Conservation (phyloP, 768 basidiomycete genomes). For the Tylopilus sp. region DNA sequence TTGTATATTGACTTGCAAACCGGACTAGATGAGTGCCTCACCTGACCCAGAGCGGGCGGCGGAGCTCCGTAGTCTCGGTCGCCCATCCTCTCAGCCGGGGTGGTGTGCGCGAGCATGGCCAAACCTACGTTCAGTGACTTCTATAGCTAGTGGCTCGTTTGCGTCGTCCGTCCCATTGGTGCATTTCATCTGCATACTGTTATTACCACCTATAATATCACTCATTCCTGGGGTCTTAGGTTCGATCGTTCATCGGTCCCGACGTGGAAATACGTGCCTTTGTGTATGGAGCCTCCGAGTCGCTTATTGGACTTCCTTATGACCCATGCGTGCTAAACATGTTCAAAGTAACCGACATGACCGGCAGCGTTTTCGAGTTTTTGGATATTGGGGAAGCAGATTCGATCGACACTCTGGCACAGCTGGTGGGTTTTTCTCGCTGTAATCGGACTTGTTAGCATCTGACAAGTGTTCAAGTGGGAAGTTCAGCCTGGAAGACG, state of each 20-base stretch:
- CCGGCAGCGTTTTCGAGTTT: constrained; percentile 17
- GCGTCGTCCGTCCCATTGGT: background rate
- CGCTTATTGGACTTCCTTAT: constrained; percentile 4
- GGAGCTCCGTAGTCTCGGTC: no score
- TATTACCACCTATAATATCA: no score
- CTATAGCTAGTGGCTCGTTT: no score
- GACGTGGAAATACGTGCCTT: background rate
- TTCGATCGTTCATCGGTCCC: background rate
- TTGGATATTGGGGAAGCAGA: constrained; percentile 10
- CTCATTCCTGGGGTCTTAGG: constrained; percentile 3
- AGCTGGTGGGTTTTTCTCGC: constrained; percentile 1
- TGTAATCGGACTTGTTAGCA: background rate
- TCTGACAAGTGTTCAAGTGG: no score
- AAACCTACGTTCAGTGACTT: no score
- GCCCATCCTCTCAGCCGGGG: no score
- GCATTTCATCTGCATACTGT: background rate
- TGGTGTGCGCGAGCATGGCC: no score
- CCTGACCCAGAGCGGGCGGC: no score
- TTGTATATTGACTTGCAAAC: no score
- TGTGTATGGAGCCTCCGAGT: constrained; percentile 5
- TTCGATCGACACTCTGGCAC: background rate
- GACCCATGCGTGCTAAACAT: constrained; percentile 6
- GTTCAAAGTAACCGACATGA: constrained; percentile 1
- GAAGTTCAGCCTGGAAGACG: constrained; percentile 3
- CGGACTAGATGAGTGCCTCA: no score